Percentiles rank a stretch among this genome's conserved stretches.
Evolutionary conservation across 176 grass and related monocot genomes (phyloP).

Genomic region (Zea luxurians): DNA sequence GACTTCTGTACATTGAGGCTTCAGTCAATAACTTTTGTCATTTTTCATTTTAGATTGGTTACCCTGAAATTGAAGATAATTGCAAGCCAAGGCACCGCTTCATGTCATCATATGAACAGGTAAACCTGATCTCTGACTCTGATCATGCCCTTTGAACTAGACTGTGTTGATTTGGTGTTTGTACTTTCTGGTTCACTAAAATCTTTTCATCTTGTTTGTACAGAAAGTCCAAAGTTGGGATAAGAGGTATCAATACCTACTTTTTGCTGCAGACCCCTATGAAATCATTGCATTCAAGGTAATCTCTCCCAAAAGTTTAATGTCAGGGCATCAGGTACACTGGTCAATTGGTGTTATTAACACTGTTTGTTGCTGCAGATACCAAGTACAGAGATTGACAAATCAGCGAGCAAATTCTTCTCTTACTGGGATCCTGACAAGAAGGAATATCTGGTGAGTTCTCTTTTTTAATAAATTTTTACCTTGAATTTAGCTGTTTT

Average conservation of each 20-base stretch:
- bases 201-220: constrained; percentile 19
- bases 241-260: constrained; percentile 86
- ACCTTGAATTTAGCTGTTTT: constrained; percentile 1
- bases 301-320: background rate
- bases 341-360: constrained; percentile 2
- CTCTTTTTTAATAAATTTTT: background rate
- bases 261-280: constrained; percentile 90
- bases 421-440: constrained; percentile 97
- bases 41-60: constrained; percentile 63
- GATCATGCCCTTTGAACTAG: background rate
- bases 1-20: background rate
- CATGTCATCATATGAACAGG: constrained; percentile 99
- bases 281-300: constrained; percentile 91
- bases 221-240: constrained; percentile 91
- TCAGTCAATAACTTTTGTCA: constrained; percentile 7
- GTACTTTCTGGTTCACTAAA: constrained; percentile 23
- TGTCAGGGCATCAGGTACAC: constrained; percentile 22
- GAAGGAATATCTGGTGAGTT: constrained; percentile 78
- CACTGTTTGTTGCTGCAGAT: constrained; percentile 46
- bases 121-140: constrained; percentile 28
- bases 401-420: constrained; percentile 84
- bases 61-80: constrained; percentile 96
- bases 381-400: constrained; percentile 94
- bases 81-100: constrained; percentile 88
- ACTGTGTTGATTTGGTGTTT: constrained; percentile 11